Evolutionary conservation across 148 eudicot genomes (phyloP).

Genomic region (Spergularia marina): DNA sequence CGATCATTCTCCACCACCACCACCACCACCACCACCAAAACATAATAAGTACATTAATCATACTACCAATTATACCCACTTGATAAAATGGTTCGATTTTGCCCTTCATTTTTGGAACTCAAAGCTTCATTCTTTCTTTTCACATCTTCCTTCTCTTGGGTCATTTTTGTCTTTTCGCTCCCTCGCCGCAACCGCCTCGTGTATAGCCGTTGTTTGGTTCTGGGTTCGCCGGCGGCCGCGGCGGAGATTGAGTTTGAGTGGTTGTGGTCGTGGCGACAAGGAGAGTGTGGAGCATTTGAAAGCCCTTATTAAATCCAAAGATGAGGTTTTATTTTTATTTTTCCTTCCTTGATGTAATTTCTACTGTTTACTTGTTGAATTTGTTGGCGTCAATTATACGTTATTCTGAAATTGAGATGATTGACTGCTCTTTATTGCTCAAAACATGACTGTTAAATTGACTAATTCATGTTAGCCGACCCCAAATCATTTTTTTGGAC

Average conservation of each 20-base stretch:
- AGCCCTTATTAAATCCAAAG: slow-evolving; percentile 34
- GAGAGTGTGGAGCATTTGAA: slow-evolving; percentile 36
- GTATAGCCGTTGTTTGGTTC: slow-evolving; percentile 22
- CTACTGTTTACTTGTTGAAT: not conserved
- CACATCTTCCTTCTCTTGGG: slow-evolving; percentile 14
- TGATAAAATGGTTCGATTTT: slow-evolving; percentile 25
- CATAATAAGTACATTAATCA: not conserved
- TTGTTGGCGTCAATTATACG: not conserved
- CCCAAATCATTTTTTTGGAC: too few relatives aligned
- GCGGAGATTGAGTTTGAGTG: not conserved
- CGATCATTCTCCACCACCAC: slow-evolving; percentile 10
- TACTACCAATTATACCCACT: not conserved
- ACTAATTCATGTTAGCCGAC: too few relatives aligned
- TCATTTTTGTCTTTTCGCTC: slow-evolving; percentile 2
- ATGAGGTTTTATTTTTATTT: slow-evolving; percentile 47
- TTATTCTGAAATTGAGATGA: slow-evolving; percentile 24
- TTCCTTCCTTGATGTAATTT: not conserved
- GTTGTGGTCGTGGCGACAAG: not conserved
- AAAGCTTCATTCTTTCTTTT: slow-evolving; percentile 17
- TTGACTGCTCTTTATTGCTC: too few relatives aligned
- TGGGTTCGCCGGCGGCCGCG: slow-evolving; percentile 16
- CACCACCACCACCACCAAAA: slow-evolving; percentile 11
- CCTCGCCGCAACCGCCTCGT: slow-evolving; percentile 9
- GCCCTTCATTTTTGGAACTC: slow-evolving; percentile 35
- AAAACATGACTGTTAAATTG: too few relatives aligned